phyloP scores from a whole-genome alignment of 2,329 filamentous ascomycete species.

The Domatiomyces catenatus region DNA sequence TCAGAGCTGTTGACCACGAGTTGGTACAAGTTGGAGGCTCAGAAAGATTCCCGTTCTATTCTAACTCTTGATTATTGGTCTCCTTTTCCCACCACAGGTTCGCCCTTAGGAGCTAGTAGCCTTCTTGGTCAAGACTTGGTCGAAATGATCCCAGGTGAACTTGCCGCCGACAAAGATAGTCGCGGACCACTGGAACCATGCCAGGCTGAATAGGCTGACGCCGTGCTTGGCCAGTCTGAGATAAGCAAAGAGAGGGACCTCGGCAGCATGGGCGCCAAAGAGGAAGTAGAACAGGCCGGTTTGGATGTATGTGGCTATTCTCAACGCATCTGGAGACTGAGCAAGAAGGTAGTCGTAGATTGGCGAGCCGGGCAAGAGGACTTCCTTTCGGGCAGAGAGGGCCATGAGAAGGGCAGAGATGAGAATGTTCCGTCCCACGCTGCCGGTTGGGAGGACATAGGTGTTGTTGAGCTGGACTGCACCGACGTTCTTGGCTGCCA shows the following conservation, averaged over 20 bases:
- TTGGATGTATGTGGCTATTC: slow-evolving; percentile 8
- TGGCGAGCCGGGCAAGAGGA: slow-evolving; percentile 10
- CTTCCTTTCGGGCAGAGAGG: slow-evolving; percentile 8
- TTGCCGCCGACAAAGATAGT: slow-evolving; percentile 8
- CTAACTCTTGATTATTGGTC: not conserved
- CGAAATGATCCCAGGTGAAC: not conserved
- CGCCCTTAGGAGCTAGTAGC: not conserved
- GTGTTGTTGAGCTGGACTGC: slow-evolving; percentile 10
- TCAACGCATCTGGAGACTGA: slow-evolving; percentile 5
- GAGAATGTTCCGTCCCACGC: slow-evolving; percentile 4
- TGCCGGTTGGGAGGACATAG: slow-evolving; percentile 9
- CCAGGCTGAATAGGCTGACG: slow-evolving; percentile 6
- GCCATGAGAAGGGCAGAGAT: slow-evolving; percentile 7
- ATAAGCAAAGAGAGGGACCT: slow-evolving; percentile 6
- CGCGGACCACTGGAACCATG: slow-evolving; percentile 10
- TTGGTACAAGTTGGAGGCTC: too few relatives aligned
- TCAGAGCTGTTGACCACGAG: too few relatives aligned
- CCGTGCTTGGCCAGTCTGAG: slow-evolving; percentile 9
- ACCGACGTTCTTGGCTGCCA: slow-evolving; percentile 8
- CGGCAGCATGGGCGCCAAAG: slow-evolving; percentile 5
- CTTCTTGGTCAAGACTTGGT: not conserved
- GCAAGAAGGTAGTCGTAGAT: slow-evolving; percentile 10
- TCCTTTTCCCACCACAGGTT: not conserved
- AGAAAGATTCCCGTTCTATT: too few relatives aligned
- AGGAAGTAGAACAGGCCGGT: slow-evolving; percentile 9